Conservation (phyloP, 495 filamentous ascomycete species). For the Penicillium canescens region DNA sequence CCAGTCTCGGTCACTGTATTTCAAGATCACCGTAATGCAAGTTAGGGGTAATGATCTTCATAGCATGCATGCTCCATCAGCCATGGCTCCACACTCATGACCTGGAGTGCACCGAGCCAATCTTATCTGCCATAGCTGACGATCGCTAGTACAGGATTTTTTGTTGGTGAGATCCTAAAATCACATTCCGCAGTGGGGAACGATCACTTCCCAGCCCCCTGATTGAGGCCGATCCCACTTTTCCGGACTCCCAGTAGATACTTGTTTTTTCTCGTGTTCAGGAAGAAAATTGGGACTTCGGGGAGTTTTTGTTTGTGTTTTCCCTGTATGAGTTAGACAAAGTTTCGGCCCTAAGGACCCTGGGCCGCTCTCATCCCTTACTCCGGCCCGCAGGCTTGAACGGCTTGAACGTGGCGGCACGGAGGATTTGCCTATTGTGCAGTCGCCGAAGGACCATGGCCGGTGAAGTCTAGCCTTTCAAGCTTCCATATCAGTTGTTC, state of each 20-base stretch:
- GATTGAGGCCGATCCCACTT: not conserved
- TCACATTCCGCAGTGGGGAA: slow-evolving; percentile 2
- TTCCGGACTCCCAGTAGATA: not conserved
- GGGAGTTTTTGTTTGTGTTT: no score
- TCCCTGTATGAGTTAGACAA: not conserved
- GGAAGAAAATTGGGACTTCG: no score
- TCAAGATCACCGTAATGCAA: not conserved
- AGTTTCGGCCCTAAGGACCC: not conserved
- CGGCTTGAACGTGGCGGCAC: no score
- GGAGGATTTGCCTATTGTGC: no score
- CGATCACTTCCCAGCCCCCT: not conserved
- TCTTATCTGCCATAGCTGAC: slow-evolving; percentile 3
- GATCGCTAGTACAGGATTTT: not conserved
- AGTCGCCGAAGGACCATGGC: not conserved
- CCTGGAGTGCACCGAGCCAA: slow-evolving; percentile 3
- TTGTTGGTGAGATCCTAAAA: not conserved
- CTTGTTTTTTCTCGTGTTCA: not conserved
- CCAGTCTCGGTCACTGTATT: slow-evolving; percentile 16
- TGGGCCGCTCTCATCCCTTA: not conserved
- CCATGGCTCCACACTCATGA: not conserved
- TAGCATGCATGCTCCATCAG: slow-evolving; percentile 7
- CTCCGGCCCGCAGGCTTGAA: no score
- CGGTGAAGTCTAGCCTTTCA: not conserved
- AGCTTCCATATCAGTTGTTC: not conserved
- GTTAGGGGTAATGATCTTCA: slow-evolving; percentile 12